Conservation (phyloP, 2,329 filamentous ascomycete species). For the Cercospora sojina region DNA sequence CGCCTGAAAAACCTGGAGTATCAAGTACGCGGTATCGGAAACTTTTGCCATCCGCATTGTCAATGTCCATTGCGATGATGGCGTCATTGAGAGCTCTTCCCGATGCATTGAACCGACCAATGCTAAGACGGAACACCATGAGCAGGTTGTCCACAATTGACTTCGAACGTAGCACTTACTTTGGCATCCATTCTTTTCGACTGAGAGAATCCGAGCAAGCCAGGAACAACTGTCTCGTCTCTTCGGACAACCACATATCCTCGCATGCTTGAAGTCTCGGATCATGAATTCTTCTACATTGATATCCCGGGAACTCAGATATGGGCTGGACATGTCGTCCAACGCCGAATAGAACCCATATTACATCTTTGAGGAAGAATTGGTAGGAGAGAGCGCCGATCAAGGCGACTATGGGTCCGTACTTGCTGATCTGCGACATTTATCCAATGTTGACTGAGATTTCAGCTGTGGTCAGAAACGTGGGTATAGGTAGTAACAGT, state of each 20-base stretch:
- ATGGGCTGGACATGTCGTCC: constrained; percentile 26
- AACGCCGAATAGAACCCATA: constrained; percentile 18
- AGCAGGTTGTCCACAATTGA: not conserved
- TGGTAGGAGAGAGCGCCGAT: constrained; percentile 12
- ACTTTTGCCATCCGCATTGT: constrained; percentile 22
- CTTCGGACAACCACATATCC: constrained; percentile 30
- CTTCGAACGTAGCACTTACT: constrained; percentile 5
- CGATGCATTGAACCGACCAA: constrained; percentile 24
- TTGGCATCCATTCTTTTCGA: constrained; percentile 27
- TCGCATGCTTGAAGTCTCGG: constrained; percentile 27
- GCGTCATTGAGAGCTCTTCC: constrained; percentile 25
- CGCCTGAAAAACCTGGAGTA: constrained; percentile 18
- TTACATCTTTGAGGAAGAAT: constrained; percentile 11
- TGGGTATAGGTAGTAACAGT: not conserved
- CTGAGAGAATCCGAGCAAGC: constrained; percentile 23
- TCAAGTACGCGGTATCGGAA: constrained; percentile 23
- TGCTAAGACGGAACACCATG: not conserved
- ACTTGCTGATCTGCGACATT: constrained; percentile 3
- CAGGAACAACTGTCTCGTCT: constrained; percentile 27
- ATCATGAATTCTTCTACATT: constrained; percentile 26
- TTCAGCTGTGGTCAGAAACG: not conserved
- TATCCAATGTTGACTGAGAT: not conserved
- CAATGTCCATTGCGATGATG: constrained; percentile 27
- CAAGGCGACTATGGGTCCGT: not conserved
- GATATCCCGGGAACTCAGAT: constrained; percentile 26